Percentiles rank a stretch among this genome's conserved stretches.
These are phyloP conservation scores for Vinca major DNA, from an alignment of 305 asterid genomes.

Conservation along the genomic window DNA sequence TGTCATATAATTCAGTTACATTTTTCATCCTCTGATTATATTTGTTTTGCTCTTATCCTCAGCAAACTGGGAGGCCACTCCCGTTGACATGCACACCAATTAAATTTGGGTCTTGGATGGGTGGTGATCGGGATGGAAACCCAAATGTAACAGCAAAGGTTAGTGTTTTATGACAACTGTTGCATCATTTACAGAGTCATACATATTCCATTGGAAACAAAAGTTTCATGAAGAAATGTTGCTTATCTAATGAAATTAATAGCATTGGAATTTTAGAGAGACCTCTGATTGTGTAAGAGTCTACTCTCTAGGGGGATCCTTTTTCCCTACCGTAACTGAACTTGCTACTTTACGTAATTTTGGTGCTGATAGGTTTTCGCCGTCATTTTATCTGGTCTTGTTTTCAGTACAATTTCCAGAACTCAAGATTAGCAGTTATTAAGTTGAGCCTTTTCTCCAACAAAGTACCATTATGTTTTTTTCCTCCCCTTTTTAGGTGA, in stretches of 20 bases:
- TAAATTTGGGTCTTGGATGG: slow-evolving; percentile 99
- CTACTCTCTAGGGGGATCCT: background rate
- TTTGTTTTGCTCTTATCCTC: slow-evolving; percentile 22
- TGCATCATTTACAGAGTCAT: background rate
- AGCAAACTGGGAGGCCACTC: slow-evolving; percentile 93
- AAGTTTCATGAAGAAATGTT: background rate
- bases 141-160: slow-evolving; percentile 98
- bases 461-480: slow-evolving; percentile 12
- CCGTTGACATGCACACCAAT: slow-evolving; percentile 97
- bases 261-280: background rate
- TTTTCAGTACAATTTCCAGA: background rate
- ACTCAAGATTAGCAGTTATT: background rate
- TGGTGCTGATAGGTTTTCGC: background rate
- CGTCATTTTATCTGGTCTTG: background rate
- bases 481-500: slow-evolving; percentile 49
- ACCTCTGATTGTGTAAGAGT: background rate
- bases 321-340: background rate
- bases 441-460: slow-evolving; percentile 1
- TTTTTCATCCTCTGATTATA: slow-evolving; percentile 7
- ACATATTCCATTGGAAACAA: background rate
- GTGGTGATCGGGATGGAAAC: slow-evolving; percentile 98
- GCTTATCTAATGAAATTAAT: background rate
- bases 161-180: background rate
- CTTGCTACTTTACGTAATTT: background rate
- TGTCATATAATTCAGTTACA: slow-evolving; percentile 9